These are phyloP conservation scores for Eucalyptus curtisii DNA, from an alignment of 345 rosid genomes.

Conservation along the genomic window DNA sequence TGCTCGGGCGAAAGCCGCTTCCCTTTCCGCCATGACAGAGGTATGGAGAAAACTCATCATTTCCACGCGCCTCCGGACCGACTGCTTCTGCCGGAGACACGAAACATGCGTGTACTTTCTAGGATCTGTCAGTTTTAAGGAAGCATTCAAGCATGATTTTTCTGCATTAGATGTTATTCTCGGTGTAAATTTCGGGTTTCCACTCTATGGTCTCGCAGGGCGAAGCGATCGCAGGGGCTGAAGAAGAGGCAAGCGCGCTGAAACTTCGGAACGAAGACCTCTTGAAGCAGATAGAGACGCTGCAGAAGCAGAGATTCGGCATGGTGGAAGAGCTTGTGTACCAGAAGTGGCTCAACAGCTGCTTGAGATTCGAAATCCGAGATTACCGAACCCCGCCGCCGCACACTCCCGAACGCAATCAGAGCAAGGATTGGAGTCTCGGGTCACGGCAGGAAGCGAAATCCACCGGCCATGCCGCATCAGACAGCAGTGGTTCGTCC, in stretches of 20 bases:
- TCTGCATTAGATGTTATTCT: accelerated
- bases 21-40: constrained; percentile 6
- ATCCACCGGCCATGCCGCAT: background rate
- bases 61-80: background rate
- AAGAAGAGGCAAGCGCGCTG: background rate
- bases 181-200: background rate
- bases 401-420: background rate
- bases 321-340: constrained; percentile 29
- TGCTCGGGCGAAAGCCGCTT: constrained; percentile 3
- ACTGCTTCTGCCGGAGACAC: background rate
- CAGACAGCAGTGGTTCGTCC: background rate
- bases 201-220: background rate
- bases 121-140: background rate
- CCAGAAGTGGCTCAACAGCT: constrained; percentile 22
- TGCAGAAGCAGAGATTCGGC: constrained; percentile 19
- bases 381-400: background rate
- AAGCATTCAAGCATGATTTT: background rate
- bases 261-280: constrained; percentile 4
- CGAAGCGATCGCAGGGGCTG: background rate
- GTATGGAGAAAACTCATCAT: background rate
- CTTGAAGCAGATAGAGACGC: constrained; percentile 5
- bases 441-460: background rate
- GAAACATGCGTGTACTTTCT: background rate
- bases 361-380: constrained; percentile 20
- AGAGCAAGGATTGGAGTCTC: background rate